Evolutionary conservation across 2,329 filamentous ascomycete genomes (phyloP).

Genomic region (Stachybotrys chartarum): DNA sequence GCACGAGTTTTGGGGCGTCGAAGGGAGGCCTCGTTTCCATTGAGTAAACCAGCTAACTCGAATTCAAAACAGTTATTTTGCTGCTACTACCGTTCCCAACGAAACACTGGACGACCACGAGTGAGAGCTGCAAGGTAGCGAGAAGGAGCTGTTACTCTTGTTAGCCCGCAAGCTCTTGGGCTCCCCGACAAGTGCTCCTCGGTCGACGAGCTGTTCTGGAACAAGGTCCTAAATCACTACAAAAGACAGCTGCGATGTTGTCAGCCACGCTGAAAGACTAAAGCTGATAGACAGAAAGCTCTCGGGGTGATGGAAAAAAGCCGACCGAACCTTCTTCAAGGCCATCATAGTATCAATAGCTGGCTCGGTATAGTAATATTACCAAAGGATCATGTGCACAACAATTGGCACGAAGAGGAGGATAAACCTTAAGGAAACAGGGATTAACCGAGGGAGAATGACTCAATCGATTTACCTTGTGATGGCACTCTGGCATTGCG

Average conservation of each 20-base stretch:
- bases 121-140: slow-evolving; percentile 11
- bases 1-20: slow-evolving; percentile 12
- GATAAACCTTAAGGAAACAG: too few species aligned
- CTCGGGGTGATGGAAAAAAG: too few species aligned
- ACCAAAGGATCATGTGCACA: too few species aligned
- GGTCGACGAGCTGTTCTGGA: slow-evolving; percentile 13
- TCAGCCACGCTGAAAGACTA: too few species aligned
- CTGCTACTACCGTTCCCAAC: slow-evolving; percentile 14
- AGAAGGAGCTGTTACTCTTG: slow-evolving; percentile 11
- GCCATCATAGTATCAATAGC: too few species aligned
- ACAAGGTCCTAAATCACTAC: slow-evolving; percentile 7
- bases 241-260: background rate
- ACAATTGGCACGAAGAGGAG: too few species aligned
- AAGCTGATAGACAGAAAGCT: too few species aligned
- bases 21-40: slow-evolving; percentile 6
- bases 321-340: too few species aligned
- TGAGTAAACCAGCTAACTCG: background rate
- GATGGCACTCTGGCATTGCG: too few species aligned
- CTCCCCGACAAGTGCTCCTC: slow-evolving; percentile 15
- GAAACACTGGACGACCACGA: slow-evolving; percentile 15
- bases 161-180: slow-evolving; percentile 15
- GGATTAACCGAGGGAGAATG: too few species aligned
- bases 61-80: slow-evolving; percentile 17
- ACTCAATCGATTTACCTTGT: too few species aligned
- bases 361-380: too few species aligned